Percentiles rank a stretch among this genome's conserved stretches.
Evolutionary conservation across 805 yeast genomes (phyloP).

Genomic region (Saccharomycopsis oosterbeekiorum): DNA sequence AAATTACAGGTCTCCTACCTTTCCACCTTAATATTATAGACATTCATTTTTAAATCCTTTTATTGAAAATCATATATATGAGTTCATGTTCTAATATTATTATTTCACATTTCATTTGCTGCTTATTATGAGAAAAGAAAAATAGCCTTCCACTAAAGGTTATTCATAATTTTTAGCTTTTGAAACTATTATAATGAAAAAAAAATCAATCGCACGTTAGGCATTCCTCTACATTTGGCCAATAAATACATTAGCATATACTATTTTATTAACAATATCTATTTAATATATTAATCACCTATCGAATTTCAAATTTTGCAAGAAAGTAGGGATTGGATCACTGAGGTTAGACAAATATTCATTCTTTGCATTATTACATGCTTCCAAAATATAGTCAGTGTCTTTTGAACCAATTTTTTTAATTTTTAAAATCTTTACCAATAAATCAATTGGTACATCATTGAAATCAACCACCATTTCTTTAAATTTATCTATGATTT

Average conservation of each 20-base stretch:
- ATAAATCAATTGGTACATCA: constrained; percentile 66
- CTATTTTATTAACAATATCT: neutral
- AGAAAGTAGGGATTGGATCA: constrained; percentile 16
- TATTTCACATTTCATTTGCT: too few relatives aligned
- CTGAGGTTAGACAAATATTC: constrained; percentile 16
- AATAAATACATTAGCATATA: too few relatives aligned
- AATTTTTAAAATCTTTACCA: constrained; percentile 49
- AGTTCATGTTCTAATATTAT: too few relatives aligned
- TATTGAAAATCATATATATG: too few relatives aligned
- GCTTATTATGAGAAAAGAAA: too few relatives aligned
- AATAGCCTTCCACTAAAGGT: too few relatives aligned
- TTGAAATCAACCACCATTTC: constrained; percentile 56
- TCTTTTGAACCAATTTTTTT: constrained; percentile 21
- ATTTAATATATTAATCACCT: neutral
- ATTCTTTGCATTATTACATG: constrained; percentile 17
- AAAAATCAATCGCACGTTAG: neutral
- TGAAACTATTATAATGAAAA: neutral
- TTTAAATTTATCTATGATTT: constrained; percentile 46
- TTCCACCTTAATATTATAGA: too few relatives aligned
- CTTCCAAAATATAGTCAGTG: constrained; percentile 12
- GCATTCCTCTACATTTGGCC: too few relatives aligned
- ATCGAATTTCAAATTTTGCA: constrained; percentile 12
- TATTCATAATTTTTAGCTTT: too few relatives aligned
- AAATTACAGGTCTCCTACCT: too few relatives aligned
- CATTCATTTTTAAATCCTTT: too few relatives aligned